phyloP scores from a whole-genome alignment of 2,329 filamentous ascomycete genomes.

The Fusarium camptoceras region DNA sequence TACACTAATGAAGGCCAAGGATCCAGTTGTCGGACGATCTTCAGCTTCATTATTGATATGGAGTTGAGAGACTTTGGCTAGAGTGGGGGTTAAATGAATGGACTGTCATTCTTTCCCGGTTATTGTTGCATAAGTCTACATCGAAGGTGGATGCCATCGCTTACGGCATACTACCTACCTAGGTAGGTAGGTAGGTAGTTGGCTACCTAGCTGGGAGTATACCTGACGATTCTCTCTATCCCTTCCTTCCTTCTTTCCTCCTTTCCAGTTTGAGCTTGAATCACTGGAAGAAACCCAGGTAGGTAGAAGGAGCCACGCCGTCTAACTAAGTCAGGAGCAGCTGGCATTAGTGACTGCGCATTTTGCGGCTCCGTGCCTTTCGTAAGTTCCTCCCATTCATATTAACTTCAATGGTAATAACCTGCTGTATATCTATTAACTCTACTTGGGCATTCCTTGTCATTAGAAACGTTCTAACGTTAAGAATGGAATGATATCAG shows the following conservation, averaged over 20 bases:
- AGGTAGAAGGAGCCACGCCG: not conserved
- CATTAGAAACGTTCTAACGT: constrained; percentile 7
- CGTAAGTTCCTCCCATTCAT: not conserved
- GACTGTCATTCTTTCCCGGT: not conserved
- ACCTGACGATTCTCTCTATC: not conserved
- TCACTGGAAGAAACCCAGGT: not conserved
- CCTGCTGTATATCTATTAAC: not conserved
- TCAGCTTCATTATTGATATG: not conserved
- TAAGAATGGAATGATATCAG: not conserved
- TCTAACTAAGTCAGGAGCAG: not conserved
- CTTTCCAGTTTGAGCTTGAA: not conserved
- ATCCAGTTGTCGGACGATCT: not conserved
- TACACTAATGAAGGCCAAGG: constrained; percentile 1
- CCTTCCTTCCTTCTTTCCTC: not conserved
- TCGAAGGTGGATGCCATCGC: not conserved
- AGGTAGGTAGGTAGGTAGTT: too few relatives aligned
- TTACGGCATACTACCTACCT: too few relatives aligned
- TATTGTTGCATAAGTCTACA: not conserved
- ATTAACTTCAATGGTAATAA: not conserved
- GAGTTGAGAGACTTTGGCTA: not conserved
- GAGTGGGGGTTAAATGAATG: not conserved
- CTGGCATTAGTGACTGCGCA: not conserved
- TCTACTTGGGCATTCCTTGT: constrained; percentile 10
- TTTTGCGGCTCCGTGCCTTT: not conserved
- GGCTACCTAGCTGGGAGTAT: too few relatives aligned